These are phyloP conservation scores for Panellus pusillus DNA, from an alignment of 768 basidiomycete genomes.

Conservation along the genomic window DNA sequence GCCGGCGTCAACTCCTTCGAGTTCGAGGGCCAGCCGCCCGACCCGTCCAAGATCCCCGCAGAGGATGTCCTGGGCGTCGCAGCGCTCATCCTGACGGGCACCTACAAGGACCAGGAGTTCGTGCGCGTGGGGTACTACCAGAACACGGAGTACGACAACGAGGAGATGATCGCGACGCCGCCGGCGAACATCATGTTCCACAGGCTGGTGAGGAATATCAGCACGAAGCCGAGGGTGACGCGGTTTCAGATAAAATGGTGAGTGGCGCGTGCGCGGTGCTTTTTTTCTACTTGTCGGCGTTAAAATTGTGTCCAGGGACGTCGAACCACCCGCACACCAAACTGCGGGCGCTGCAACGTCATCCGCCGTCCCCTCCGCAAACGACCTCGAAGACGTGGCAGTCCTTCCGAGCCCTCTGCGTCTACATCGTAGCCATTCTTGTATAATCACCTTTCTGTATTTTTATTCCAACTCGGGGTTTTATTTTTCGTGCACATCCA, in stretches of 20 bases:
- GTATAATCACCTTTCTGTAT: too few species aligned
- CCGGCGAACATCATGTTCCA: conserved; percentile 74
- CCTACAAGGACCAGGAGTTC: conserved; percentile 96
- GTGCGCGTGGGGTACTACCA: conserved; percentile 99
- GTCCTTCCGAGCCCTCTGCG: too few species aligned
- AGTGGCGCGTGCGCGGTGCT: conserved; percentile 24
- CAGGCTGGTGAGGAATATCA: conserved; percentile 82
- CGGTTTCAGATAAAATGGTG: conserved; percentile 88
- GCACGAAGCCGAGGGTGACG: conserved; percentile 90
- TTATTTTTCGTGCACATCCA: too few species aligned
- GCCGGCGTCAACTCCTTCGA: conserved; percentile 97
- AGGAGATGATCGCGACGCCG: conserved; percentile 80
- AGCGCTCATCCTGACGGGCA: conserved; percentile 94
- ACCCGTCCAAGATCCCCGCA: conserved; percentile 79
- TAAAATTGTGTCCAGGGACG: conserved; percentile 50
- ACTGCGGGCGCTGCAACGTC: conserved; percentile 66
- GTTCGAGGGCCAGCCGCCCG: conserved; percentile 86
- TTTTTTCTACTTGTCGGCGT: neutral
- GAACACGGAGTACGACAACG: conserved; percentile 97
- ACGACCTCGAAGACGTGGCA: conserved; percentile 50
- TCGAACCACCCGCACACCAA: conserved; percentile 48
- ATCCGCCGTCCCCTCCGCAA: conserved; percentile 72
- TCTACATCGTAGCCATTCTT: too few species aligned
- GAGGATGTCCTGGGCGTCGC: conserved; percentile 95
- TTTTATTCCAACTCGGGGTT: too few species aligned